Conservation (phyloP, 148 eudicot genomes). For the Agrostemma githago region DNA sequence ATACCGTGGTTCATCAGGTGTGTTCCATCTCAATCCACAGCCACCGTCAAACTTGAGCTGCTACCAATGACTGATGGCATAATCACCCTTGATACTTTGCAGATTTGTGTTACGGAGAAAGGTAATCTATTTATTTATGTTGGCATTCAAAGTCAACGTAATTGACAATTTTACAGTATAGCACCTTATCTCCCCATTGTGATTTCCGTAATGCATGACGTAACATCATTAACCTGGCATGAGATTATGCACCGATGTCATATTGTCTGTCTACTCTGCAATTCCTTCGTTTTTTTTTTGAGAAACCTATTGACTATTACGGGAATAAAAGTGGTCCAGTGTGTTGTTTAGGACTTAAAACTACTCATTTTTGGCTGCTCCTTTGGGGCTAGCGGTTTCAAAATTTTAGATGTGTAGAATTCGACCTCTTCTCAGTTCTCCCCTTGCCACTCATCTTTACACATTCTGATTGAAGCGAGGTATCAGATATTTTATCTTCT, state of each 20-base stretch:
- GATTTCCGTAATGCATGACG: background rate
- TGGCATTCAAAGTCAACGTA: background rate
- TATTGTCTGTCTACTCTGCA: background rate
- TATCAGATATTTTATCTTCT: no score
- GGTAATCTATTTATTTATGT: conserved; percentile 36
- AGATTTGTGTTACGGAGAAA: conserved; percentile 77
- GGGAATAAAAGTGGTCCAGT: background rate
- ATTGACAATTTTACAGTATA: background rate
- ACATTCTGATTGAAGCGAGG: no score
- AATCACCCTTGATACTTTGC: conserved; percentile 87
- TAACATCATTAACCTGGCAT: background rate
- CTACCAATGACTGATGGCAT: conserved; percentile 96
- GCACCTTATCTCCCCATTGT: background rate
- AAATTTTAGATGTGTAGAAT: no score
- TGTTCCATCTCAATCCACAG: conserved; percentile 83
- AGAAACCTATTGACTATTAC: background rate
- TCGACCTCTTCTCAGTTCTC: no score
- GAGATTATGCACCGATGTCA: background rate
- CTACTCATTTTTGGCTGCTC: no score
- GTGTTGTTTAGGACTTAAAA: background rate
- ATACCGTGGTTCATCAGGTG: conserved; percentile 46
- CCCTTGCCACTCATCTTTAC: no score
- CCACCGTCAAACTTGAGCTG: conserved; percentile 89
- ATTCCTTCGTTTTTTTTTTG: background rate
- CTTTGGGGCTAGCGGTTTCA: no score